Evolutionary conservation across 1,284 basidiomycete species (phyloP), one percentile per base, ranked within the genome.

Genomic region (Moesziomyces parantarcticus): DNA sequence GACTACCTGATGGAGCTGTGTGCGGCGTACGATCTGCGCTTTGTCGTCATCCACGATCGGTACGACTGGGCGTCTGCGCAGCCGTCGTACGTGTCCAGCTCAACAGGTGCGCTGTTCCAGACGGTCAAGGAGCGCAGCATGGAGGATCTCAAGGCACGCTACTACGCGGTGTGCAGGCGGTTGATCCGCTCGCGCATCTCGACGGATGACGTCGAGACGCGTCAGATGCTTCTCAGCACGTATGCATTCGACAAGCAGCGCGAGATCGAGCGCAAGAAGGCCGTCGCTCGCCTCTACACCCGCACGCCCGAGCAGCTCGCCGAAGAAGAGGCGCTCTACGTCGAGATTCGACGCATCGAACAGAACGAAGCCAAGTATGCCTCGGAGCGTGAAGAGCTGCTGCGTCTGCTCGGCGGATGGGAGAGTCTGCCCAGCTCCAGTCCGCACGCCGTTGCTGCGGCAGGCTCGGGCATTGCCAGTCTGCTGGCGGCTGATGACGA

Each of bases 271-370:
- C 90, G 97, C 59, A 98, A 96, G 85, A 90, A 90, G 66, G 97
- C 97, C 76, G 88, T 98, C 11, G 86, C 88, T 3, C 91, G 91
- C 64, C 88, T 99, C 14, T 92, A 96, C 84, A 89, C 89, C 59
- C 90, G 96, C 11, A 93, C 94, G 0, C 88, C 90, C 1, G 90
- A 92, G 54, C 93, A 98, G 85, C 90, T 97, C 43, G 90, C 91
- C 10, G 96, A 99, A 82, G 97, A 99, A 86, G 95, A 98, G 79
- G 92, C 94, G 5, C 87, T 99, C 0, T 99, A 94, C 85, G 87
- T 98, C 71, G 95, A 99, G 84, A 89, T 97, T 51, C 94, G 96
- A 79, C 89, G 93, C 13, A 88, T 99, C 51, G 95, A 98, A 83
- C 96, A 98, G 85, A 93, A 89, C 75, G 94, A 97, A 83, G 88